Percentiles rank a stretch among this genome's conserved stretches.
Conservation (phyloP, 208 protist species). For the Acanthamoeba quina region DNA sequence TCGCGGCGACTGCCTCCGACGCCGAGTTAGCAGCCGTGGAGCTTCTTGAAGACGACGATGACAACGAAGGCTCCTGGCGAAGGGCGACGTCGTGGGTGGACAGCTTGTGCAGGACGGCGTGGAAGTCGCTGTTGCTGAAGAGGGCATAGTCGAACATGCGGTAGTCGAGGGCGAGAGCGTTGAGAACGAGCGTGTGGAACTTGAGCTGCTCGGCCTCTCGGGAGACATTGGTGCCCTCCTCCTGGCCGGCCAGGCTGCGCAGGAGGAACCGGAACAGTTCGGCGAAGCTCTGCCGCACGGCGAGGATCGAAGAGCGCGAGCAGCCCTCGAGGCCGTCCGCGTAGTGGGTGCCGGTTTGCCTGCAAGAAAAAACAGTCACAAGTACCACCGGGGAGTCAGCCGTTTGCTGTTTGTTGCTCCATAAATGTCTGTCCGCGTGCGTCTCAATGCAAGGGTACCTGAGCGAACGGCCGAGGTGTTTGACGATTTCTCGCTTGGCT, state of each 20-base stretch:
- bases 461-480: slow-evolving; percentile 8
- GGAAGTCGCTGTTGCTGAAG: slow-evolving; percentile 29
- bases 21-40: too few species aligned
- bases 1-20: not conserved
- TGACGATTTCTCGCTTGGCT: slow-evolving; percentile 42
- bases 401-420: too few species aligned
- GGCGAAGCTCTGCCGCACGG: slow-evolving; percentile 24
- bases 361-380: not conserved
- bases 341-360: slow-evolving; percentile 36
- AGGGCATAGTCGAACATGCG: slow-evolving; percentile 16
- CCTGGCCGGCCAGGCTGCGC: not conserved
- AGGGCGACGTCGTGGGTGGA: not conserved
- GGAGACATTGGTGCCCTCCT: not conserved
- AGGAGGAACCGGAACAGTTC: slow-evolving; percentile 49
- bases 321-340: slow-evolving; percentile 36
- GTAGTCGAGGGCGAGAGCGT: slow-evolving; percentile 9
- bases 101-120: not conserved
- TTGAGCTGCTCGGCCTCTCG: not conserved
- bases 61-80: not conserved
- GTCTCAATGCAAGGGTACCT: not conserved
- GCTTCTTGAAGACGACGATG: not conserved
- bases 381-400: not conserved
- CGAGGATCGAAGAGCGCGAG: not conserved
- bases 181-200: slow-evolving; percentile 6
- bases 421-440: too few species aligned